phyloP scores from a whole-genome alignment of 345 rosid species.

The Excoecaria cochinchinensis region DNA sequence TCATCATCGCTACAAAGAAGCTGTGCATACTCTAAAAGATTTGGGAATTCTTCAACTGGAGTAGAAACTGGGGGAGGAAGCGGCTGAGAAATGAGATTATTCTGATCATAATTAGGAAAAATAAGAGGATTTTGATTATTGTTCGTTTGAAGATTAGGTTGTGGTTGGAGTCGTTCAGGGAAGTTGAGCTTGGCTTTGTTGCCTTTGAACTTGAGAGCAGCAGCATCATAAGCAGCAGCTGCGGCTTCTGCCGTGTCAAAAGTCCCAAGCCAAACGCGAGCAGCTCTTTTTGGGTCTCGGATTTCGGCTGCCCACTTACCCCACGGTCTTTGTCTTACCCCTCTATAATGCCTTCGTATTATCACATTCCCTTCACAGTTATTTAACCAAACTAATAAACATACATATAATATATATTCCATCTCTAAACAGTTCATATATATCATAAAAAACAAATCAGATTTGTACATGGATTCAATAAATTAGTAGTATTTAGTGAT shows the following conservation, averaged over 20 bases:
- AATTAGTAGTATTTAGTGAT: too few species aligned
- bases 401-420: not conserved
- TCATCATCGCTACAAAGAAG: constrained; percentile 19
- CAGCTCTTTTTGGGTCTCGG: constrained; percentile 31
- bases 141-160: not conserved
- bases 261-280: constrained; percentile 31
- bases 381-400: too few species aligned
- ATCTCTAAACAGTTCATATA: not conserved
- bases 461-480: too few species aligned
- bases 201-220: constrained; percentile 32
- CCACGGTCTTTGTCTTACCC: constrained; percentile 32
- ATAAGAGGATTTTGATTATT: not conserved
- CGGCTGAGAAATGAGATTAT: not conserved
- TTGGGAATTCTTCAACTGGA: constrained; percentile 20
- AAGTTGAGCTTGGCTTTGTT: constrained; percentile 31
- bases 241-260: constrained; percentile 24
- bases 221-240: constrained; percentile 28
- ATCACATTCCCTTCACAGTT: constrained; percentile 10
- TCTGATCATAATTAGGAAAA: not conserved
- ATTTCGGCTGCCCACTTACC: constrained; percentile 38
- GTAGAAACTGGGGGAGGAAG: not conserved
- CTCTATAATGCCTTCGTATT: constrained; percentile 16
- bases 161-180: constrained; percentile 20
- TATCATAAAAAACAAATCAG: not conserved
- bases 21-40: constrained; percentile 23